A percentile compares a stretch with the other conserved stretches of the same genome.
These are phyloP conservation scores for Zygoascus sp. DNA, from an alignment of 1,139 yeast genomes.

Conservation along the genomic window DNA sequence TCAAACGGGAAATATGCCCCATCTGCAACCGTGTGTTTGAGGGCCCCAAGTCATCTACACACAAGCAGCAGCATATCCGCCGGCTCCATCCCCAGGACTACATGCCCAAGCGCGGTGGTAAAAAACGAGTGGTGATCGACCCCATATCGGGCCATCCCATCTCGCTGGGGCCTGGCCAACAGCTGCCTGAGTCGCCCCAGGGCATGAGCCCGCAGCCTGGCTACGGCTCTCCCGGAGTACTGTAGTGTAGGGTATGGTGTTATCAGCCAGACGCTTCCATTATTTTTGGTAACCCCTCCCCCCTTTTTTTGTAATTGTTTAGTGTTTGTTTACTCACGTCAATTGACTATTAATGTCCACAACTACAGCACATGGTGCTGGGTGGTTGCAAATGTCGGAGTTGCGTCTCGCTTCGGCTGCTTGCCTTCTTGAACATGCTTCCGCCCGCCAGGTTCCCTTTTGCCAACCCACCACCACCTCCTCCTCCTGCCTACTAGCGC, in stretches of 20 bases:
- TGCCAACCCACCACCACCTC: too few species aligned
- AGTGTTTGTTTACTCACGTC: too few species aligned
- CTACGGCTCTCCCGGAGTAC: conserved; percentile 11
- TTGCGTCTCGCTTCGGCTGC: too few species aligned
- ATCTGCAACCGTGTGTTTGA: conserved; percentile 42
- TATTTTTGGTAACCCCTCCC: too few species aligned
- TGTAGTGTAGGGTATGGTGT: too few species aligned
- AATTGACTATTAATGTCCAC: too few species aligned
- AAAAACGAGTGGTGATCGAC: conserved; percentile 29
- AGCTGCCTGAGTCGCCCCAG: conserved; percentile 10
- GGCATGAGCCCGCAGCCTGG: conserved; percentile 3
- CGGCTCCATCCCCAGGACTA: conserved; percentile 43
- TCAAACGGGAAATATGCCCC: conserved; percentile 38
- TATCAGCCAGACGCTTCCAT: too few species aligned
- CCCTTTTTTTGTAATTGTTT: too few species aligned
- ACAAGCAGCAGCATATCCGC: conserved; percentile 45
- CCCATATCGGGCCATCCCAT: conserved; percentile 11
- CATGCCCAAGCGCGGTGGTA: conserved; percentile 44
- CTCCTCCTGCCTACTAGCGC: too few species aligned
- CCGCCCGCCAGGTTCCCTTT: too few species aligned
- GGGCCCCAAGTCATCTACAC: conserved; percentile 46
- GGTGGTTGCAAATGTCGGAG: neutral
- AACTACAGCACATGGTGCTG: neutral
- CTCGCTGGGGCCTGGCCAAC: conserved; percentile 6
- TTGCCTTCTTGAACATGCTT: too few species aligned